Evolutionary conservation across 495 filamentous ascomycete genomes (phyloP), one percentile per base, ranked within the genome.

Genomic region (Trichoderma orchidacearum): DNA sequence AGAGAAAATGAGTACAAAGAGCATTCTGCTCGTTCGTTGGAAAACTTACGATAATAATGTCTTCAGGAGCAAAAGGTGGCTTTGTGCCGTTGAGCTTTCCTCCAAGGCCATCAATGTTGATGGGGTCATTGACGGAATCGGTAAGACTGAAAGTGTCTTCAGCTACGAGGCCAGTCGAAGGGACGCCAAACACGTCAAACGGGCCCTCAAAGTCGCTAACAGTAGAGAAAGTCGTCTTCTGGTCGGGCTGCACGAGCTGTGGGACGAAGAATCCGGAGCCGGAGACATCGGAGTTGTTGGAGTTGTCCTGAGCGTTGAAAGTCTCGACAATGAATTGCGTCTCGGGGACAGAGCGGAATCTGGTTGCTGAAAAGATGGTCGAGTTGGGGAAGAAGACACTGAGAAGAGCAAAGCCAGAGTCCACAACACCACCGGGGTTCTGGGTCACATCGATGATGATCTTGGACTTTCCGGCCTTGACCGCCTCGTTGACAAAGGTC

Each of bases 361-460:
- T 12, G 48, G 34, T 66, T 63, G 41, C 56, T 25, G 27, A 68
- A 68, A 9, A 62, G 60, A 31, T 59, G 54, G 36, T 32, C 29
- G 30, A 18, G 52, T 38, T 58, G 68, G 68, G 56, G 34, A 54
- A 30, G 21, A 64, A 53, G 56, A 64, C 57, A 52, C 55, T 55
- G 28, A 67, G 68, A n/a, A 78, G 66, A 53, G 75, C 76, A 38
- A 73, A 73, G 7, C 69, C 72, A 4, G 70, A 67, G 28, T 72
- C 56, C 36, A 79, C 68, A 30, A 62, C 66, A 15, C 81, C 81
- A n/a, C 80, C 80, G 0, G 64, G 66, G 60, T 85, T 85, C n/a
- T 65, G 62, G 1, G 74, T 66, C 1, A 85, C 58, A 56, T 85
- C 80, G 51, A 84, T 77, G 29, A 83, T 63, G 3, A 83, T 63